phyloP scores from a whole-genome alignment of 768 basidiomycete species.

The Lactarius akahatsu region DNA sequence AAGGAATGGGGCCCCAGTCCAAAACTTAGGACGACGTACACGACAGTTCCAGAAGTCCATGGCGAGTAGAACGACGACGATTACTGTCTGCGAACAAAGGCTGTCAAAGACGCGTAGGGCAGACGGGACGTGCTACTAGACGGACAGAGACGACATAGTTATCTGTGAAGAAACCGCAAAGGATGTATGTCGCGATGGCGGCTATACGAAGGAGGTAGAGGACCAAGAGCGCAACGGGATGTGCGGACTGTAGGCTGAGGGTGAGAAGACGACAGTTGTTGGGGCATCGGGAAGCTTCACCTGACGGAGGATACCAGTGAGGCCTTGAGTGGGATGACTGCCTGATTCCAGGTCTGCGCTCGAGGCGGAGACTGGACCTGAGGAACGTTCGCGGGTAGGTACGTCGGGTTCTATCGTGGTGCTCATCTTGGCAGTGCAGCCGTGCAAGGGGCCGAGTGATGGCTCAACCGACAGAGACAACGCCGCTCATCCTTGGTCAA shows the following conservation, averaged over 20 bases:
- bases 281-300: conserved; percentile 37
- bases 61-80: conserved; percentile 89
- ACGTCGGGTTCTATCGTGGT: conserved; percentile 83
- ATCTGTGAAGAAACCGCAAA: conserved; percentile 87
- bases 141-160: conserved; percentile 93
- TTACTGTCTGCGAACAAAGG: conserved; percentile 59
- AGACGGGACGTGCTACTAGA: conserved; percentile 17
- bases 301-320: conserved; percentile 76
- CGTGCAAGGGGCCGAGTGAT: neutral
- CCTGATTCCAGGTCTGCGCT: conserved; percentile 77
- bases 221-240: conserved; percentile 81
- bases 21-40: conserved; percentile 45
- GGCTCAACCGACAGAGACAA: conserved; percentile 25
- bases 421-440: conserved; percentile 46
- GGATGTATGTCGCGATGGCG: conserved; percentile 88
- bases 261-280: neutral
- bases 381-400: conserved; percentile 37
- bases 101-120: conserved; percentile 8
- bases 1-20: neutral
- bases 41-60: conserved; percentile 99
- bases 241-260: conserved; percentile 55
- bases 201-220: conserved; percentile 85
- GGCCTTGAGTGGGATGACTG: conserved; percentile 45
- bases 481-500: conserved; percentile 19
- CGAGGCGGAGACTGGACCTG: conserved; percentile 51